Percentiles rank a stretch among this genome's conserved stretches.
These are phyloP conservation scores for Sistotremastrum suecicum DNA, from an alignment of 768 basidiomycete genomes.

Conservation along the genomic window DNA sequence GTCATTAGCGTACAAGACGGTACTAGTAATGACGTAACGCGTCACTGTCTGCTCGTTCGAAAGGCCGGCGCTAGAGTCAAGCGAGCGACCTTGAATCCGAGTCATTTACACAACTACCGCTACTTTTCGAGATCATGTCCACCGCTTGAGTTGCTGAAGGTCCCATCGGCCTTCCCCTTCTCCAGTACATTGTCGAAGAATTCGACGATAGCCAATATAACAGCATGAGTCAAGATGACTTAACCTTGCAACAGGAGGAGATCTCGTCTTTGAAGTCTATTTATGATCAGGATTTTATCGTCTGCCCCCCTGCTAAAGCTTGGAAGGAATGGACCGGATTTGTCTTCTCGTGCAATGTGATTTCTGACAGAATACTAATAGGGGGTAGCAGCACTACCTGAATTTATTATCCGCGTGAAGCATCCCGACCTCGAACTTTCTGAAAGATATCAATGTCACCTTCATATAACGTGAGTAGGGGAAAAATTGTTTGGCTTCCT, in stretches of 20 bases:
- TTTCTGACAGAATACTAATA: constrained; percentile 13
- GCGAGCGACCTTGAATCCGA: too few relatives aligned
- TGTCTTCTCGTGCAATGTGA: not conserved
- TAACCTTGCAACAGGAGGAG: constrained; percentile 51
- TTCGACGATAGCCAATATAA: constrained; percentile 13
- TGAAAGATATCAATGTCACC: constrained; percentile 44
- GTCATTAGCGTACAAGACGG: too few relatives aligned
- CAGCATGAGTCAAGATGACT: constrained; percentile 5
- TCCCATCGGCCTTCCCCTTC: constrained; percentile 49
- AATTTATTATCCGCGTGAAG: constrained; percentile 60
- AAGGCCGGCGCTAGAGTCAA: too few relatives aligned
- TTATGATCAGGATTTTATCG: constrained; percentile 63
- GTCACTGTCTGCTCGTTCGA: too few relatives aligned
- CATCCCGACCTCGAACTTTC: constrained; percentile 48
- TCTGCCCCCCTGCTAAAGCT: constrained; percentile 59
- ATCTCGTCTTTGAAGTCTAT: constrained; percentile 71
- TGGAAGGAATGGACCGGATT: constrained; percentile 50
- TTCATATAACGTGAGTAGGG: constrained; percentile 51
- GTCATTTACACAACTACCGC: too few relatives aligned
- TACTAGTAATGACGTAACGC: too few relatives aligned
- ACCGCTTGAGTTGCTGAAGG: constrained; percentile 59
- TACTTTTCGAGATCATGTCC: too few relatives aligned
- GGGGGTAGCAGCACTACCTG: constrained; percentile 56
- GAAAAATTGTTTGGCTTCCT: constrained; percentile 3
- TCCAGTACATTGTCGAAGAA: constrained; percentile 32